Percentiles rank a stretch among this genome's conserved stretches.
phyloP scores from a whole-genome alignment of 108 stramenopile species.

The Pseudonitzschia delicatissima region DNA sequence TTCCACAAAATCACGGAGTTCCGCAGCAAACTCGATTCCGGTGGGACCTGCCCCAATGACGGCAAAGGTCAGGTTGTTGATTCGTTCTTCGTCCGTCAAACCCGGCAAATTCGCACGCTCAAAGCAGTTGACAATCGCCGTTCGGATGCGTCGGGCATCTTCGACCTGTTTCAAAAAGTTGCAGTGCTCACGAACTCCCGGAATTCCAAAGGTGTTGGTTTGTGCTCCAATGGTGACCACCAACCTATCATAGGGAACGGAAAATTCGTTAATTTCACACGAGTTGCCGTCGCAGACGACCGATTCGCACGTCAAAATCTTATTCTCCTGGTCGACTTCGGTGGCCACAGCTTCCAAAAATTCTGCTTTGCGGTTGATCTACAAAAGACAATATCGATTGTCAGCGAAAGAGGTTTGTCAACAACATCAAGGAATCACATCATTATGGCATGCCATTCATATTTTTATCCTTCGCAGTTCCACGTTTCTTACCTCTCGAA shows the following conservation, averaged over 20 bases:
- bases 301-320: constrained; percentile 74
- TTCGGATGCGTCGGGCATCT: constrained; percentile 78
- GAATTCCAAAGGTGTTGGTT: constrained; percentile 93
- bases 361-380: constrained; percentile 76
- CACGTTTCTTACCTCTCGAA: constrained; percentile 81
- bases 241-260: constrained; percentile 79
- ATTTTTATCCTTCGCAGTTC: too few relatives aligned
- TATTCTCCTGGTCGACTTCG: constrained; percentile 58
- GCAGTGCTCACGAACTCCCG: constrained; percentile 91
- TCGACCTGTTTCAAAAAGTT: constrained; percentile 90
- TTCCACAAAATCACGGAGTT: constrained; percentile 93
- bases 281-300: constrained; percentile 90
- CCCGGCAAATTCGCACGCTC: constrained; percentile 91
- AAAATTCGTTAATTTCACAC: constrained; percentile 85
- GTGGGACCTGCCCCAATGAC: constrained; percentile 96
- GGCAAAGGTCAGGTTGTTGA: constrained; percentile 78
- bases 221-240: constrained; percentile 90
- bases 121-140: constrained; percentile 91
- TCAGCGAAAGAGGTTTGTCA: background rate
- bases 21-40: constrained; percentile 91
- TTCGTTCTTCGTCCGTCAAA: constrained; percentile 62
- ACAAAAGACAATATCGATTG: background rate
- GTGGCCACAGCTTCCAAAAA: constrained; percentile 90
- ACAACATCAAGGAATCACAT: too few relatives aligned
- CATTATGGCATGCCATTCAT: too few relatives aligned